Evolutionary conservation across 352 stramenopile genomes (phyloP), one percentile per base, ranked within the genome.

Genomic region (Phytophthora gonapodyides): DNA sequence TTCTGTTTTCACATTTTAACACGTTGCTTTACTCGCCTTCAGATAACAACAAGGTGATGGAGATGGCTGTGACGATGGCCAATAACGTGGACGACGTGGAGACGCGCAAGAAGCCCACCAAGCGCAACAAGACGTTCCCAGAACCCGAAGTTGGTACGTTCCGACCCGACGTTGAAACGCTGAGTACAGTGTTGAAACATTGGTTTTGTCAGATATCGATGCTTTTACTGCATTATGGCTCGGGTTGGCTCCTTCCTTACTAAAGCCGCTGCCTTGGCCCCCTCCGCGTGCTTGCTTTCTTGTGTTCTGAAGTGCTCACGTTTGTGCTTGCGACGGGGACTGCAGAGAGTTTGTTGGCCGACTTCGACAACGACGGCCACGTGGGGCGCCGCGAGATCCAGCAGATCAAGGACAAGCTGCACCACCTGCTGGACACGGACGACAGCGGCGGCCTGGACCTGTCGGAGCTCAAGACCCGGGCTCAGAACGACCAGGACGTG

Each of bases 391-490:
- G 66, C 19, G 85, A 94, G 67, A 89, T 94, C 64, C 74, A 91
- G 42, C 72, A 82, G 38, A 88, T 94, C 60, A 91, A 92, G 53
- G 75, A 90, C 64, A 93, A 91, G 27, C 61, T 94, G 52, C 85
- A 94, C 44, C 73, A 90, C 40, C 75, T 89, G 33, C 81, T 94
- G 44, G 85, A 94, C 59, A 77, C 73, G 12, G 85, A 94, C 58
- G 82, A 83, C 17, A 94, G 85, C 64, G 85, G 85, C 16, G 76
- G 80, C 9, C 75, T 93, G 61, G 85, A 94, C 45, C 62, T 84
- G 2, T 79, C 76, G 5, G 85, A 94, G 62, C 86, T 94, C 62
- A 78, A 82, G 44, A 77, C 52, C 8, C 65, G 87, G 42, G 42
- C 77, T 15, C 57, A 58, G 41, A 80, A 64, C 15, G 85, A 92